phyloP scores from a whole-genome alignment of 1,284 basidiomycete species.

The Erythrobasidium hasegawianum region DNA sequence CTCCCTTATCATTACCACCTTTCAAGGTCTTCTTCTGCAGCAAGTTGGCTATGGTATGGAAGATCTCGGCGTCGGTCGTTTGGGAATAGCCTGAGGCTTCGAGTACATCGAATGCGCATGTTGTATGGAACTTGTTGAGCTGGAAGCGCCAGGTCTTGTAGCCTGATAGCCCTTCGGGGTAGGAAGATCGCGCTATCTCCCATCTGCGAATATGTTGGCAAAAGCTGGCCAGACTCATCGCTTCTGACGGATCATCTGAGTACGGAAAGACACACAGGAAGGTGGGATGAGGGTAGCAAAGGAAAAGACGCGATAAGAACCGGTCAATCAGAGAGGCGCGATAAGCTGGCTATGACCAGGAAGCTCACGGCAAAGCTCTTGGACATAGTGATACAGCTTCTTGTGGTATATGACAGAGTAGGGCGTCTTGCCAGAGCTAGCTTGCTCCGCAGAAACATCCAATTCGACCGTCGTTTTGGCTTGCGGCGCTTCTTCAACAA shows the following conservation, averaged over 20 bases:
- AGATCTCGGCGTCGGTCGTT: slow-evolving; percentile 2
- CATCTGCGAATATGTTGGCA: slow-evolving; percentile 30
- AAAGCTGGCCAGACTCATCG: slow-evolving; percentile 11
- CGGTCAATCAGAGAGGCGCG: not conserved
- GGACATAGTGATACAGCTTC: slow-evolving; percentile 15
- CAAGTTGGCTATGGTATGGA: slow-evolving; percentile 11
- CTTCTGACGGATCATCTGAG: slow-evolving; percentile 22
- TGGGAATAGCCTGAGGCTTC: slow-evolving; percentile 5
- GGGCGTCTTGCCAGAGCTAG: slow-evolving; percentile 11
- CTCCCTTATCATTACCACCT: slow-evolving; percentile 26
- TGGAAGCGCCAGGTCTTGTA: slow-evolving; percentile 28
- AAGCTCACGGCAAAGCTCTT: slow-evolving; percentile 7
- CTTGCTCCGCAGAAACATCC: not conserved
- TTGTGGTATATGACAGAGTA: slow-evolving; percentile 26
- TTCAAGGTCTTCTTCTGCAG: slow-evolving; percentile 33
- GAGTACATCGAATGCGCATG: slow-evolving; percentile 10
- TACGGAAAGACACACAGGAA: not conserved
- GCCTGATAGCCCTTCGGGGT: slow-evolving; percentile 31
- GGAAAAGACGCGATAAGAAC: not conserved
- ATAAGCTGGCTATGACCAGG: no score
- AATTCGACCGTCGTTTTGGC: slow-evolving; percentile 9
- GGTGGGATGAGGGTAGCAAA: not conserved
- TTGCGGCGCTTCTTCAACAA: slow-evolving; percentile 9
- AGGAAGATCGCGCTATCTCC: slow-evolving; percentile 23
- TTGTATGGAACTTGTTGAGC: slow-evolving; percentile 23